These are phyloP conservation scores for Neurospora tetraspora DNA, from an alignment of 495 filamentous ascomycete species.

Conservation along the genomic window DNA sequence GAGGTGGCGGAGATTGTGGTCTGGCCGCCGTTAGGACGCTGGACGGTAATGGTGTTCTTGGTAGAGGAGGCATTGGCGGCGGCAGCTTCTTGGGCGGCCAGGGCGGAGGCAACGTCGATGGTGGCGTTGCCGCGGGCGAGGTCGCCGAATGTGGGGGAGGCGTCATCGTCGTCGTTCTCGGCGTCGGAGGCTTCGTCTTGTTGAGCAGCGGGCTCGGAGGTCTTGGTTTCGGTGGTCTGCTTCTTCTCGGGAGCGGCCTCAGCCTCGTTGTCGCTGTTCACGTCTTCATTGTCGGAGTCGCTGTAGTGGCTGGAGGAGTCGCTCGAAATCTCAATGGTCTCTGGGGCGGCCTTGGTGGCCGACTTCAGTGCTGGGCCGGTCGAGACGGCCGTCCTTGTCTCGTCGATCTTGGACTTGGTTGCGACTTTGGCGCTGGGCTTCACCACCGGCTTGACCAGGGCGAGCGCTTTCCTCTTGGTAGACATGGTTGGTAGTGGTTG, in stretches of 20 bases:
- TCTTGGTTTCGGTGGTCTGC: neutral
- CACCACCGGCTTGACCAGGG: slow-evolving; percentile 36
- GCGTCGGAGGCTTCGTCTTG: slow-evolving; percentile 23
- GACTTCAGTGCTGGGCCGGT: slow-evolving; percentile 14
- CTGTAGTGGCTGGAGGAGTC: slow-evolving; percentile 37
- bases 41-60: slow-evolving; percentile 18
- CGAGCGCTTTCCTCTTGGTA: slow-evolving; percentile 39
- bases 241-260: slow-evolving; percentile 2
- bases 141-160: slow-evolving; percentile 64
- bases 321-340: slow-evolving; percentile 46
- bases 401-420: slow-evolving; percentile 57
- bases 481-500: slow-evolving; percentile 28
- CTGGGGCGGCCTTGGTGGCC: slow-evolving; percentile 18
- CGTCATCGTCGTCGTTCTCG: slow-evolving; percentile 19
- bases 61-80: neutral
- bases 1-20: slow-evolving; percentile 63
- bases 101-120: slow-evolving; percentile 64
- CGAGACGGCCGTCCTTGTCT: slow-evolving; percentile 58
- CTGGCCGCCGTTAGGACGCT: slow-evolving; percentile 27
- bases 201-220: slow-evolving; percentile 1
- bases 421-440: slow-evolving; percentile 52
- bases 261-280: slow-evolving; percentile 12
- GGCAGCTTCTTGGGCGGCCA: slow-evolving; percentile 31
- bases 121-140: slow-evolving; percentile 64
- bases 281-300: slow-evolving; percentile 27